Base-by-base conservation (phyloP, 768 basidiomycete species). In the Rhodotorula paludigena region DNA sequence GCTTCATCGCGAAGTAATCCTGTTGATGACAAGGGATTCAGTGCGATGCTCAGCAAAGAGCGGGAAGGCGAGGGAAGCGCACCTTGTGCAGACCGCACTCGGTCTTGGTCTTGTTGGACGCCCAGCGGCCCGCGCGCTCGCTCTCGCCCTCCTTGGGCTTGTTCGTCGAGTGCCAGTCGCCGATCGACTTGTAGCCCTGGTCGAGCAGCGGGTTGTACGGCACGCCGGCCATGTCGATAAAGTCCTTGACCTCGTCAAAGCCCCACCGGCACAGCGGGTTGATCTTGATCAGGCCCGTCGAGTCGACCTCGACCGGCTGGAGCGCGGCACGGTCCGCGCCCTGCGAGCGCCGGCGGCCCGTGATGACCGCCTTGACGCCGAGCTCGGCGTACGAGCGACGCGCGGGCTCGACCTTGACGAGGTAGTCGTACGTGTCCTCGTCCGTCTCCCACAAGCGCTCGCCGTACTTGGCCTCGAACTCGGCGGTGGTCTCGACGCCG, bases 151-250 rank as follows among this genome's bases (percentile, higher is more conserved):
- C 69, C 41, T 77, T 74, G 16, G 80, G 80, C 21, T 71, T 57
- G n/a, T 78, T 78, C 0, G 96, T 99, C 69, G 90, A 93, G 80
- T 99, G 96, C 89, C 93, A 94, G 79, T 99, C 96, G 7, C 96
- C 96, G 69, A 99, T 86, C 76, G 90, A 92, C 74, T 87, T 88
- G 81, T 98, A 99, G 6, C 96, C 96, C 77, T 91, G 85, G 66
- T 85, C 85, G 47, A 99, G 84, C 9, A 99, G 82, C 67, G 84
- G 85, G 81, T 99, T 98, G 68, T 85, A 85, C 5, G 93, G 93
- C 1, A 97, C 92, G 52, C 84, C 80, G 79, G 97, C 85, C 66
- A 84, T 82, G 49, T 85, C 85, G 69, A 94, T 83, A 78, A 97
- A 93, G 78, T 85, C 86, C 69, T 96, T 87, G 25, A 97, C 89